Conservation (phyloP, 2,329 filamentous ascomycete genomes). For the Waltergamsia citrina region DNA sequence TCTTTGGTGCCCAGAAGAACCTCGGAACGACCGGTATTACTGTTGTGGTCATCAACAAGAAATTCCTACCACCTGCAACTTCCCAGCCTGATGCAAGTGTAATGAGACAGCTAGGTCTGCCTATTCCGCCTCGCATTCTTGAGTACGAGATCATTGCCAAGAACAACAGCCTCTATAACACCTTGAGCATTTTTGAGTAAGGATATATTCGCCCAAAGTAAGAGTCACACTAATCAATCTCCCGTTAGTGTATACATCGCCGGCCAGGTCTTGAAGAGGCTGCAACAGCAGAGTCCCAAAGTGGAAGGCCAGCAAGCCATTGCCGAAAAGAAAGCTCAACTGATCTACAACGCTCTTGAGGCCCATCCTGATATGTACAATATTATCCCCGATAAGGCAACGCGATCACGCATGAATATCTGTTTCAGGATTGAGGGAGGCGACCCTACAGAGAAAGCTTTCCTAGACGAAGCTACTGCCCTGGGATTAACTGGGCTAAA, state of each 20-base stretch:
- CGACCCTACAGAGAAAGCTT: slow-evolving; percentile 66
- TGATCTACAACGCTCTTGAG: slow-evolving; percentile 73
- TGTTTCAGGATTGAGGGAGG: slow-evolving; percentile 68
- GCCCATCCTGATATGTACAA: slow-evolving; percentile 62
- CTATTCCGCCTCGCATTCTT: slow-evolving; percentile 69
- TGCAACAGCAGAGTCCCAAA: slow-evolving; percentile 58
- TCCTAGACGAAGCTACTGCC: slow-evolving; percentile 63
- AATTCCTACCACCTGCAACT: slow-evolving; percentile 58
- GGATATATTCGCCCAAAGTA: slow-evolving; percentile 12
- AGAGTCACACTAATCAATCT: background rate
- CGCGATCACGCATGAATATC: slow-evolving; percentile 86
- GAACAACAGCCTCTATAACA: slow-evolving; percentile 95
- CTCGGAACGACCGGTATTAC: slow-evolving; percentile 80
- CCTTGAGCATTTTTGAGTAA: slow-evolving; percentile 80
- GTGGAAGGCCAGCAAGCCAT: slow-evolving; percentile 70
- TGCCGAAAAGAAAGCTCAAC: slow-evolving; percentile 61
- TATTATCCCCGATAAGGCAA: slow-evolving; percentile 65
- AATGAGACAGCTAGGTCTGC: slow-evolving; percentile 65
- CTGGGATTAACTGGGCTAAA: slow-evolving; percentile 70
- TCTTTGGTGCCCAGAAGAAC: slow-evolving; percentile 94
- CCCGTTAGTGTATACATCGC: slow-evolving; percentile 67
- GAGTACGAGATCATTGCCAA: slow-evolving; percentile 79
- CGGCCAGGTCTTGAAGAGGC: slow-evolving; percentile 74
- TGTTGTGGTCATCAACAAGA: slow-evolving; percentile 76
- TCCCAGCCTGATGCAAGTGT: slow-evolving; percentile 58